Evolutionary conservation across 495 filamentous ascomycete genomes (phyloP), one percentile per base, ranked within the genome.

Genomic region (Aspergillus heteromorphus): DNA sequence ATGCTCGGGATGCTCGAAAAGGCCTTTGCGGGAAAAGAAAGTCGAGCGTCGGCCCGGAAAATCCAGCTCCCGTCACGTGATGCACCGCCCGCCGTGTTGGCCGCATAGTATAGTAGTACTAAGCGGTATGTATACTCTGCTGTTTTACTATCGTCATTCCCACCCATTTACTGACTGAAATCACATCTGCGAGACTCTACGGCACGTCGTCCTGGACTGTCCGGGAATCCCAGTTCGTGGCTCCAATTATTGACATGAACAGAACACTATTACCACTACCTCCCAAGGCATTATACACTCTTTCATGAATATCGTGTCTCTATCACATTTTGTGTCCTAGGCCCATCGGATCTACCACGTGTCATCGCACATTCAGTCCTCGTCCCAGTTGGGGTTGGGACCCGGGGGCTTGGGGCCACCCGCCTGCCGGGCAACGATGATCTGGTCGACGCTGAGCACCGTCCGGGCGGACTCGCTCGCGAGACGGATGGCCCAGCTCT

Each of bases 341-440:
- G 36, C 40, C 25, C 53, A 30, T 38, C 43, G 36, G 40, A 51
- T 45, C 34, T 25, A 19, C 29, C 20, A 34, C 34, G 41, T 27
- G 19, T 25, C 17, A 52, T 17, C 57, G 48, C 54, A 60, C 36
- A 54, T 40, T 51, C 85, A 95, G 74, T 97, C 92, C 74, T 97
- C 91, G 74, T 99, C 95, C 95, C 95, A 99, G 79, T 96, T 93
- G 56, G 91, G 82, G 77, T 96, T 96, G 43, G 89, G 91, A 16
- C 87, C 90, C 11, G 95, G 93, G 27, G 91, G 90, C 77, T 99
- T 99, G 27, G 95, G 95, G 31, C 95, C 95, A 65, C 95, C 95
- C 20, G 95, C 95, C 74, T 97, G 92, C 71, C 92, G 85, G 48
- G 95, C 91, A 45, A 99, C 95, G 65, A 99, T 99, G 62, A 99